Base-by-base conservation (phyloP, 2,329 filamentous ascomycete species). In the Ceratocystis variospora region DNA sequence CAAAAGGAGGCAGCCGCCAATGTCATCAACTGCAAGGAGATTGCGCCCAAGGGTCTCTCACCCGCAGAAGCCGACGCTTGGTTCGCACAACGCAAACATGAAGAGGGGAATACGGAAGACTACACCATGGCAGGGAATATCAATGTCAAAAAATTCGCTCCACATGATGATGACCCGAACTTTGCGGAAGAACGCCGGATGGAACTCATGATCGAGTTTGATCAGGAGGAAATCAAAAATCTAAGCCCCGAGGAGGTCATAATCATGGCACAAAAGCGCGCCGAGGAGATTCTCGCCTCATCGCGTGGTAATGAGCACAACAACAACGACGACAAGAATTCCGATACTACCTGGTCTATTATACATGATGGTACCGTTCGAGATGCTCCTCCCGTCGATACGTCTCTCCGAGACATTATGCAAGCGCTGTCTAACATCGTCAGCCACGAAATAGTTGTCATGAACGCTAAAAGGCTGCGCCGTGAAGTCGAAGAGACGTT, bases 1-100 rank as follows among this genome's bases (percentile, higher is more conserved):
- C 89, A 90, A 0, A 85, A 88, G 71, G 87, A 90, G 69, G 87
- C 88, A 65, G 83, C 84, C 67, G 86, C 90, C 5, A 88, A 96
- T 73, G 77, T 83, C 8, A 91, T 96, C 68, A 83, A 81, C 69
- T 96, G 92, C 73, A 83, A 83, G 31, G 84, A 87, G 66, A 86
- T 96, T 63, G 77, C 92, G 17, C 72, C 74, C 25, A 73, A 77
- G 1, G 80, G 84, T 12, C 61, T 63, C 19, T 61, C 69, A 15
- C 55, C 44, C 8, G 64, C 61, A 62, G 64, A 68, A 1, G 57
- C 50, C 22, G 33, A 66, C n/a, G 64, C 80, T 80, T 63, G 77
- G 79, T 68, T 77, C 77, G 17, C 75, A 76, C 77, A 77, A 69
- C 74, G 84, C 8, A 72, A 75, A 6, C 48, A 46, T 3, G 63